phyloP scores from a whole-genome alignment of 164 flowering plant species.

The Brasenia schreberi region DNA sequence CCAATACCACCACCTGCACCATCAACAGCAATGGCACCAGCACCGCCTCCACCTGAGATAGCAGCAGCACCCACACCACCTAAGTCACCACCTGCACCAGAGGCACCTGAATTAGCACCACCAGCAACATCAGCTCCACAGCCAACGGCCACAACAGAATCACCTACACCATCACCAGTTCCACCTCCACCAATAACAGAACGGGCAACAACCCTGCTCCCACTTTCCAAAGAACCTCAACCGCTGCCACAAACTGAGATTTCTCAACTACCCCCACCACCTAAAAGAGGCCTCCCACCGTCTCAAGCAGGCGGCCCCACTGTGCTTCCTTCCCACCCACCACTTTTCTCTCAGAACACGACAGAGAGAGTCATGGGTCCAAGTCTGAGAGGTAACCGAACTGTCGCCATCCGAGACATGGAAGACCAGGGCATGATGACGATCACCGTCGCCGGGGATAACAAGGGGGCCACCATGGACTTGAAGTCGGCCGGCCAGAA shows the following conservation, averaged over 20 bases:
- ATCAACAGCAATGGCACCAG: neutral
- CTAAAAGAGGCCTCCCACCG: constrained; percentile 23
- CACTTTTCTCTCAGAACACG: too few species aligned
- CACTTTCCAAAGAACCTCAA: too few species aligned
- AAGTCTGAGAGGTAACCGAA: constrained; percentile 9
- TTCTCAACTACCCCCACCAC: constrained; percentile 7
- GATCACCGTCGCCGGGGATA: constrained; percentile 63
- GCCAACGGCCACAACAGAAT: too few species aligned
- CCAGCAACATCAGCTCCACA: neutral
- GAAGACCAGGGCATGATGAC: constrained; percentile 28
- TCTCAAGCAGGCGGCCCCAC: constrained; percentile 30
- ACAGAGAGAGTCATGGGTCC: neutral
- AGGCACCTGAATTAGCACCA: too few species aligned
- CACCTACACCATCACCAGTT: neutral
- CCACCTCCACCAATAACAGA: neutral
- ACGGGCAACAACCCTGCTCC: too few species aligned
- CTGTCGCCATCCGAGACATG: constrained; percentile 7
- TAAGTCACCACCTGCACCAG: neutral
- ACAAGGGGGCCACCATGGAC: constrained; percentile 81
- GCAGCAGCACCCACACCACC: neutral
- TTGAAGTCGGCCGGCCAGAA: constrained; percentile 14
- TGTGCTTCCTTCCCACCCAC: neutral
- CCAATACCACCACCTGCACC: neutral
- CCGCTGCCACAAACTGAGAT: too few species aligned
- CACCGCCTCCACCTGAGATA: neutral